Conservation (phyloP, 768 basidiomycete genomes). For the Tulasnella sp. region DNA sequence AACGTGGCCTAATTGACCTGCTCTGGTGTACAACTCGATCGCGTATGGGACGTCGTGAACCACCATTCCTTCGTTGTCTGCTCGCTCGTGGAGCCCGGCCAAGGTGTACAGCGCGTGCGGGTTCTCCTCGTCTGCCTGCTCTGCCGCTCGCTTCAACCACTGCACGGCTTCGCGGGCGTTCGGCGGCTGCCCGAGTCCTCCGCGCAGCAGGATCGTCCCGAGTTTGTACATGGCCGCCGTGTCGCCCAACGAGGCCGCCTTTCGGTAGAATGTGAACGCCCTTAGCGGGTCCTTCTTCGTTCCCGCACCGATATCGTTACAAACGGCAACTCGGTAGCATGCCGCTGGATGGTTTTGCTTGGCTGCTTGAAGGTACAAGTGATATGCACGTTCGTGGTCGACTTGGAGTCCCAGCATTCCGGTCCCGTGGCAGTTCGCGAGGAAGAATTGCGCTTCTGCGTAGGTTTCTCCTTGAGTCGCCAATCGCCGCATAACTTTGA, state of each 20-base stretch:
- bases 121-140: conserved; percentile 97
- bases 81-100: conserved; percentile 80
- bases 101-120: conserved; percentile 97
- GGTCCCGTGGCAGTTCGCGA: conserved; percentile 96
- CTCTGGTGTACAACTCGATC: conserved; percentile 82
- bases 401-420: conserved; percentile 94
- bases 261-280: conserved; percentile 94
- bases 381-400: conserved; percentile 97
- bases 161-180: conserved; percentile 91
- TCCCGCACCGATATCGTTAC: conserved; percentile 97
- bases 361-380: conserved; percentile 93
- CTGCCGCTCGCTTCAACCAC: conserved; percentile 93
- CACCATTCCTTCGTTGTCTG: conserved; percentile 62
- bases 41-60: conserved; percentile 81
- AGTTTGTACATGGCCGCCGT: conserved; percentile 99
- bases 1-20: conserved; percentile 90
- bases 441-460: conserved; percentile 97
- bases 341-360: conserved; percentile 97
- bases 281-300: conserved; percentile 85
- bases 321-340: conserved; percentile 95
- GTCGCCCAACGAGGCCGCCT: conserved; percentile 93
- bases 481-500: conserved; percentile 89
- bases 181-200: conserved; percentile 75
- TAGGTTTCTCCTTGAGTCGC: conserved; percentile 92
- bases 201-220: conserved; percentile 95